Evolutionary conservation across 1,284 basidiomycete genomes (phyloP).

Genomic region (Puccinia coronata): DNA sequence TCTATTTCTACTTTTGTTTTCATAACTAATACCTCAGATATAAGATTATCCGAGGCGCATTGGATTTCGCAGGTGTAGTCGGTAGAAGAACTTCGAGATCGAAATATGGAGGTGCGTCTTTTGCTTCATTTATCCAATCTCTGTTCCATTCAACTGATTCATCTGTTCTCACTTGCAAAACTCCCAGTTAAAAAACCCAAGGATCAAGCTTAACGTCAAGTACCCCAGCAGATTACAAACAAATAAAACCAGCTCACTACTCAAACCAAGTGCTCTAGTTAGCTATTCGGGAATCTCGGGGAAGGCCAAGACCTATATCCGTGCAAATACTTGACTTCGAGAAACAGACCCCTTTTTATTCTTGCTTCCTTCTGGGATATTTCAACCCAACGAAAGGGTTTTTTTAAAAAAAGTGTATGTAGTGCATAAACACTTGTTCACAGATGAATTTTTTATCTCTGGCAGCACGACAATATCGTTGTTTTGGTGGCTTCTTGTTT

Average conservation of each 20-base stretch:
- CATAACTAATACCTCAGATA: slow-evolving; percentile 66
- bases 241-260: background rate
- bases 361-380: too few species aligned
- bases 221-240: background rate
- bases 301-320: too few species aligned
- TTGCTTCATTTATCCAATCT: background rate
- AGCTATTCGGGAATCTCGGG: too few species aligned
- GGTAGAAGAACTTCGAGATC: slow-evolving; percentile 78
- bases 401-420: too few species aligned
- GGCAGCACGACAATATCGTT: too few species aligned
- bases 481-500: too few species aligned
- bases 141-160: background rate
- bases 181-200: slow-evolving; percentile 21
- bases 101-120: slow-evolving; percentile 82
- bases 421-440: too few species aligned
- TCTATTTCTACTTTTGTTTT: background rate
- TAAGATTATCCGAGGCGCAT: slow-evolving; percentile 87
- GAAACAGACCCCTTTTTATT: too few species aligned
- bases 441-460: too few species aligned
- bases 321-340: too few species aligned
- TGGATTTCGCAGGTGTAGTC: slow-evolving; percentile 89
- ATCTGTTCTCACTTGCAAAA: background rate
- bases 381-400: too few species aligned
- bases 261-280: too few species aligned
- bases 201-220: background rate